phyloP scores from a whole-genome alignment of 2,329 filamentous ascomycete genomes.

The Samsoniella hepiali region DNA sequence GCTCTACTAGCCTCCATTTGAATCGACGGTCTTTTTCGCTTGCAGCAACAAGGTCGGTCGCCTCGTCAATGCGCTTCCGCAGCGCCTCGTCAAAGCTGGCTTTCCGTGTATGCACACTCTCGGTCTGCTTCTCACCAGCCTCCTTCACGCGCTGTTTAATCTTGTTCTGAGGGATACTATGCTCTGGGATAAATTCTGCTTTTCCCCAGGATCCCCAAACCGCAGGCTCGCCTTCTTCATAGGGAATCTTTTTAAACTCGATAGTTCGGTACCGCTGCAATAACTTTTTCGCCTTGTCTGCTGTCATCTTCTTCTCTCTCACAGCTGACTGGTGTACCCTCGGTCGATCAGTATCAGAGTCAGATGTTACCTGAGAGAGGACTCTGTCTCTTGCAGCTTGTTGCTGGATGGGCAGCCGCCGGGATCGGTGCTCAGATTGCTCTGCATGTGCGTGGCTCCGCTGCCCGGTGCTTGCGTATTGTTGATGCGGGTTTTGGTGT shows the following conservation, averaged over 20 bases:
- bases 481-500: neutral
- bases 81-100: neutral
- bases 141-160: neutral
- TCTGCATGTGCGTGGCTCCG: neutral
- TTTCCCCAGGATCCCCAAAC: no score
- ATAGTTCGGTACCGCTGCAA: neutral
- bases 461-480: neutral
- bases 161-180: neutral
- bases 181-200: neutral
- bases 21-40: neutral
- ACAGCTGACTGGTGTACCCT: neutral
- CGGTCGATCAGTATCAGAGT: neutral
- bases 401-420: neutral
- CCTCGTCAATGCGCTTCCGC: neutral
- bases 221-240: no score
- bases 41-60: neutral
- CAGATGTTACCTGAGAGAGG: neutral
- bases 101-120: neutral
- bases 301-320: neutral
- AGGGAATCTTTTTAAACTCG: neutral
- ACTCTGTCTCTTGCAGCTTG: neutral
- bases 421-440: neutral
- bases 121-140: neutral
- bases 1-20: neutral
- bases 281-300: neutral